Percentiles rank a stretch among this genome's conserved stretches.
Evolutionary conservation across 352 stramenopile species (phyloP).

Genomic region (Poterioochromonas sp.): DNA sequence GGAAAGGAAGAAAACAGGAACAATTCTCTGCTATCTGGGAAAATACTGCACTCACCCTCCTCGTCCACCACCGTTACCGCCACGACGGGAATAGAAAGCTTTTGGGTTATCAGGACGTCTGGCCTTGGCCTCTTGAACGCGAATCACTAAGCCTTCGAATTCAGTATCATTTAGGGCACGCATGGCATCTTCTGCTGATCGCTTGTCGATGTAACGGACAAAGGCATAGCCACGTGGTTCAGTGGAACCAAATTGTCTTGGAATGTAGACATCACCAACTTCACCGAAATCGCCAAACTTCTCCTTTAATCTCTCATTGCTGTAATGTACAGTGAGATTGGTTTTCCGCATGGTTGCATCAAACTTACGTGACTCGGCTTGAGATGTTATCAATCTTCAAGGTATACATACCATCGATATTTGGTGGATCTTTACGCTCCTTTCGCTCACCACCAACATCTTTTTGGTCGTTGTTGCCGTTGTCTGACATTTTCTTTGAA

Average conservation of each 20-base stretch:
- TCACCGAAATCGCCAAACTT: constrained; percentile 46
- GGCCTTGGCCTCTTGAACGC: background rate
- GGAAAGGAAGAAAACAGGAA: background rate
- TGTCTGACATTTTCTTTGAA: no score
- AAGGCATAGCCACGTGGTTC: constrained; percentile 72
- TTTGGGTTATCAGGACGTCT: background rate
- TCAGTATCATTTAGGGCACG: background rate
- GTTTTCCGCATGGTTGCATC: no score
- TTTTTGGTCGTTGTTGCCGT: no score
- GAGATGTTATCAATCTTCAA: constrained; percentile 59
- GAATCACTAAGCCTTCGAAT: background rate
- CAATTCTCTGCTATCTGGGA: background rate
- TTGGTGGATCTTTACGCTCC: constrained; percentile 55
- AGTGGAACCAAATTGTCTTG: constrained; percentile 45
- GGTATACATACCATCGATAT: constrained; percentile 63
- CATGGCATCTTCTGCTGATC: background rate
- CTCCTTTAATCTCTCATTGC: constrained; percentile 38
- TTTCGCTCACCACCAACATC: no score
- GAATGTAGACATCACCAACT: constrained; percentile 50
- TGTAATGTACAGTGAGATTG: constrained; percentile 40
- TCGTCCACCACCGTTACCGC: background rate
- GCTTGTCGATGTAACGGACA: constrained; percentile 63
- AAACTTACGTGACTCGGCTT: constrained; percentile 41
- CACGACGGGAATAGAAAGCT: background rate
- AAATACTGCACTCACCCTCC: background rate